Evolutionary conservation across 805 yeast species (phyloP), one percentile per base, ranked within the genome.

Genomic region (Priceomyces melissophilus): DNA sequence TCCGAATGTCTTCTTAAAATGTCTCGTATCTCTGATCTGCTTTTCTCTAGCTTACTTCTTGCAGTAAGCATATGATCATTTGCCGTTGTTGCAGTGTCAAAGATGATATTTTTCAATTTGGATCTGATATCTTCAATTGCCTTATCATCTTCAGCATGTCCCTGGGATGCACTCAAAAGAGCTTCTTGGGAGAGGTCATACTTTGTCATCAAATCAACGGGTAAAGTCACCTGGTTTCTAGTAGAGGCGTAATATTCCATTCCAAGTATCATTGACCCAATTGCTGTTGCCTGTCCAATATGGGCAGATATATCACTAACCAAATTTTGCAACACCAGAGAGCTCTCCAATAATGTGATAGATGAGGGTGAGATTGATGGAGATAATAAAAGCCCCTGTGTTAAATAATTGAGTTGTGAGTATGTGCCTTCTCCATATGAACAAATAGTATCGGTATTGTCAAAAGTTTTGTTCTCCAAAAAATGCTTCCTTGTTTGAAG

Each of bases 41-140:
- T 57, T 26, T 66, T 55, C 1, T 50, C 44, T 16, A 83, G 57
- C 48, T 84, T 78, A n/a, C 66, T 58, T 37, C 84, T 67, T 1
- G 93, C 88, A 1, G 89, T 68, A 3, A 87, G 57, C 2, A 87
- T 54, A 58, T 87, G 96, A 57, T 87, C 96, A 60, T 87, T 87
- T 2, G 95, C 93, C 1, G 73, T 64, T 4, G 83, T 78, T 2
- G 93, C 86, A 4, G 83, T 76, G 35, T 82, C 87, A 53, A 75
- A 87, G 1, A 84, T 69, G 7, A 81, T 78, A 52, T 82, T 79
- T 44, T 76, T 74, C 42, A 84, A 51, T 39, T 60, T 61, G 7
- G 65, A 67, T 23, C 54, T 47, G 2, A 57, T 48, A n/a, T 58
- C 67, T 5, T 38, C 30, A 2, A 52, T 43, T 8, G 55, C 64